phyloP scores from a whole-genome alignment of 768 basidiomycete species.

The Suillus paluster region DNA sequence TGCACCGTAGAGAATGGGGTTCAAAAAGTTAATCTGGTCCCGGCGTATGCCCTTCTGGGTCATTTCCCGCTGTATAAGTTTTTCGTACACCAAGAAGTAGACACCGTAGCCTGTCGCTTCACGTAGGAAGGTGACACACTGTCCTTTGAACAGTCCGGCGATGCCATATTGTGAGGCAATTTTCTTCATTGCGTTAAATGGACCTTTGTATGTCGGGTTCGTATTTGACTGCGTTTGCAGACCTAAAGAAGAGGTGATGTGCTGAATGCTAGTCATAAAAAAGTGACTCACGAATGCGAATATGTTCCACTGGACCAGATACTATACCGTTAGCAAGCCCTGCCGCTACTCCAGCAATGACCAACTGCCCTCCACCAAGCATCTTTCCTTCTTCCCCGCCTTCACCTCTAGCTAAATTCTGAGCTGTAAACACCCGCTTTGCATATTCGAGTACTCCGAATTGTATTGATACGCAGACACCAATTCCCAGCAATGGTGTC shows the following conservation, averaged over 20 bases:
- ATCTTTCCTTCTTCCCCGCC: conserved; percentile 70
- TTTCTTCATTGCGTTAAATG: conserved; percentile 86
- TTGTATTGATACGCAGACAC: conserved; percentile 94
- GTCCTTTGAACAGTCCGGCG: conserved; percentile 90
- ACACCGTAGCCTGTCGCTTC: conserved; percentile 83
- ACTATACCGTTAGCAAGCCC: conserved; percentile 92
- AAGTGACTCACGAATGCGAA: conserved; percentile 83
- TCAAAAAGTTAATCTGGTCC: conserved; percentile 77
- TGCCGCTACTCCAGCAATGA: conserved; percentile 79
- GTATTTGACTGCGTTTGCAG: conserved; percentile 88
- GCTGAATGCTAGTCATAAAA: not conserved
- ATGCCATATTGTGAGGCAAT: conserved; percentile 79
- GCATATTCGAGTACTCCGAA: conserved; percentile 88
- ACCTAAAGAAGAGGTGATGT: conserved; percentile 47
- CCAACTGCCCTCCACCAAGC: conserved; percentile 67
- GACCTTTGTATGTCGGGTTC: conserved; percentile 80
- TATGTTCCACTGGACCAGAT: conserved; percentile 96
- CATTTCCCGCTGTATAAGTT: conserved; percentile 88
- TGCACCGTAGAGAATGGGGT: conserved; percentile 87
- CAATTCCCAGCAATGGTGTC: conserved; percentile 89
- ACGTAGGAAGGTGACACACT: conserved; percentile 83
- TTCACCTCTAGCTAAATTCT: conserved; percentile 59
- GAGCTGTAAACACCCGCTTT: conserved; percentile 76
- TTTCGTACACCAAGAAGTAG: conserved; percentile 94
- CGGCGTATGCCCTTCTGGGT: conserved; percentile 68